Base-by-base conservation (phyloP, 2,329 filamentous ascomycete genomes). In the Knufia fluminis region DNA sequence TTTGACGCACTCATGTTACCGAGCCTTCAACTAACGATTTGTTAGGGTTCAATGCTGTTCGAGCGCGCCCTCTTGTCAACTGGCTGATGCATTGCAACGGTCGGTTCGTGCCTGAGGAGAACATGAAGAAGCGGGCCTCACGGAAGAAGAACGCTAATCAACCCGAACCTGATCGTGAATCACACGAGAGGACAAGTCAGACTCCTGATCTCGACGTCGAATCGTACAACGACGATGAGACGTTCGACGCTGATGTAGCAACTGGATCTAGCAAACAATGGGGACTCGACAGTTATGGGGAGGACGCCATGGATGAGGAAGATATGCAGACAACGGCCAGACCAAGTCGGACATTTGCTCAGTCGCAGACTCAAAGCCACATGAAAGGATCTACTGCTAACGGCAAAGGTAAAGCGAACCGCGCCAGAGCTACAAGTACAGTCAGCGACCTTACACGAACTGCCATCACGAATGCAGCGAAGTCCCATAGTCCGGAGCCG, bases 61-160 rank as follows among this genome's bases (percentile, higher is more conserved):
- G 38, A 22, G 38, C 38, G 9, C 9, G 16, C 6, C 10, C 19
- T 4, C 3, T 41, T 12, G 38, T 17, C 3, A 23, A 9, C 19
- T 41, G 38, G 38, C 38, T 41, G 9, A 41, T 41, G 10, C 8
- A 24, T 19, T 41, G 38, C 38, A 41, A 41, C 19, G 38, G 38
- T 6, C 38, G 38, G 4, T 41, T 36, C 16, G n/a, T n/a, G 33
- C 33, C 33, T 36, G 10, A 6, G 9, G 22, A 23, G 4, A 22
- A 9, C 22, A 6, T 17, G 6, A 41, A 20, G 17, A 19, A 22
- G 9, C 38, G 38, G n/a, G 16, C 8, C 9, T 4, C 38, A 7
- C 6, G 17, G 9, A 41, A 41, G 38, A 41, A 41, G 9, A 22
- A 41, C 4, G 22, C 7, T 6, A 17, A 23, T 3, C 9, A 41